A percentile compares a stretch with the other conserved stretches of the same genome.
Evolutionary conservation across 306 rosid genomes (phyloP).

Genomic region (Vigna reflexopilosa): DNA sequence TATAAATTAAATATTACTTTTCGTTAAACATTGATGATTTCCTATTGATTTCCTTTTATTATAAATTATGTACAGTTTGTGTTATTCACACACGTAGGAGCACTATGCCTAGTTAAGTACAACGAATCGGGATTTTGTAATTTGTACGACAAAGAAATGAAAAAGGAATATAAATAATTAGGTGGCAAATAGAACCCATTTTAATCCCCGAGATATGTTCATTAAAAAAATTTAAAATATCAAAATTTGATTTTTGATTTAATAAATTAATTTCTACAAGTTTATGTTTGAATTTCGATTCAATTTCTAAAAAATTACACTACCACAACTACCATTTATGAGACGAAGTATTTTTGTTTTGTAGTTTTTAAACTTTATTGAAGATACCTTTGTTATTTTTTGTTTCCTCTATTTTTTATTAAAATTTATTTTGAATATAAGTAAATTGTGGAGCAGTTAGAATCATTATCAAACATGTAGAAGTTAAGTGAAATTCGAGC

Average conservation of each 20-base stretch:
- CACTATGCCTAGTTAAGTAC: too few species aligned
- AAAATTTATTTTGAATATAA: neutral
- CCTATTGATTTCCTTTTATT: neutral
- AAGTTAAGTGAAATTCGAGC: neutral
- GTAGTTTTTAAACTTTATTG: neutral
- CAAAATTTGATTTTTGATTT: too few species aligned
- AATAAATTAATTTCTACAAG: too few species aligned
- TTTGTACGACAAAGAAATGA: too few species aligned
- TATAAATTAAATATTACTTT: too few species aligned
- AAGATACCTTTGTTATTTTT: neutral
- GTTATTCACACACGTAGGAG: too few species aligned
- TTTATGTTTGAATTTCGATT: neutral
- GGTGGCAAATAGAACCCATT: too few species aligned
- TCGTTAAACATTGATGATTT: neutral
- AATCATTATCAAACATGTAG: neutral
- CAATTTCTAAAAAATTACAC: neutral
- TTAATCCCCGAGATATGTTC: too few species aligned
- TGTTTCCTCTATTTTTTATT: neutral
- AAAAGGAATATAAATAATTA: too few species aligned
- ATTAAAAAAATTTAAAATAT: too few species aligned
- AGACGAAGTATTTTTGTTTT: neutral
- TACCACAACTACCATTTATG: neutral
- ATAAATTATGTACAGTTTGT: neutral
- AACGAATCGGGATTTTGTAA: too few species aligned
- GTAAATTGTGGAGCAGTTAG: neutral